These are phyloP conservation scores for Heliamphora exappendiculata DNA, from an alignment of 148 eudicot species.

Conservation along the genomic window DNA sequence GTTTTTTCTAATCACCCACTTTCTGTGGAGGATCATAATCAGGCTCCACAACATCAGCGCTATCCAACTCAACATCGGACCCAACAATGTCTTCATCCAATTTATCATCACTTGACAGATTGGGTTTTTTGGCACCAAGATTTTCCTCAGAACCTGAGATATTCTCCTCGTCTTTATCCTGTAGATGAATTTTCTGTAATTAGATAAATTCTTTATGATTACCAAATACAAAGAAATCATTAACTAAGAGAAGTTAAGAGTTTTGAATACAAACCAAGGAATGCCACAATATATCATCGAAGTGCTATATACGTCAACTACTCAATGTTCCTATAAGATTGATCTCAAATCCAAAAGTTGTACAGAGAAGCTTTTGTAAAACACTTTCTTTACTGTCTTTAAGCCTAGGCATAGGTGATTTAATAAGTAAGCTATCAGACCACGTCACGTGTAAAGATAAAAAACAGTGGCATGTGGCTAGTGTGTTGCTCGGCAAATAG, in stretches of 20 bases:
- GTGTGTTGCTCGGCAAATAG: no score
- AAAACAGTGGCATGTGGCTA: no score
- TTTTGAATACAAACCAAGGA: neutral
- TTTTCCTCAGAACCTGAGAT: slow-evolving; percentile 6
- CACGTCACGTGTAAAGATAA: no score
- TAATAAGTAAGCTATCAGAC: no score
- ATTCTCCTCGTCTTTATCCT: slow-evolving; percentile 26
- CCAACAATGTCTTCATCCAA: slow-evolving; percentile 38
- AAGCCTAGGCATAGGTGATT: no score
- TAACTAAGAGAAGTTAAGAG: neutral
- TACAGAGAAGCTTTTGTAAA: no score
- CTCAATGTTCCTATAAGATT: no score
- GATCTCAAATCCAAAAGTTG: no score
- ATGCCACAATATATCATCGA: neutral
- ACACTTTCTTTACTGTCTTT: no score
- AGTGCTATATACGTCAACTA: no score
- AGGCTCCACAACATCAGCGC: slow-evolving; percentile 51
- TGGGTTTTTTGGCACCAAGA: slow-evolving; percentile 8
- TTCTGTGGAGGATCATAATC: slow-evolving; percentile 61
- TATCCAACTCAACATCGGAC: slow-evolving; percentile 66
- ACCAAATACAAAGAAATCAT: neutral
- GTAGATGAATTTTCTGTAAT: slow-evolving; percentile 17
- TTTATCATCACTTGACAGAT: slow-evolving; percentile 17
- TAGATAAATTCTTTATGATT: neutral
- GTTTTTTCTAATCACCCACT: slow-evolving; percentile 23